Evolutionary conservation across 2,329 filamentous ascomycete species (phyloP).

Genomic region (Knufia fluminis): DNA sequence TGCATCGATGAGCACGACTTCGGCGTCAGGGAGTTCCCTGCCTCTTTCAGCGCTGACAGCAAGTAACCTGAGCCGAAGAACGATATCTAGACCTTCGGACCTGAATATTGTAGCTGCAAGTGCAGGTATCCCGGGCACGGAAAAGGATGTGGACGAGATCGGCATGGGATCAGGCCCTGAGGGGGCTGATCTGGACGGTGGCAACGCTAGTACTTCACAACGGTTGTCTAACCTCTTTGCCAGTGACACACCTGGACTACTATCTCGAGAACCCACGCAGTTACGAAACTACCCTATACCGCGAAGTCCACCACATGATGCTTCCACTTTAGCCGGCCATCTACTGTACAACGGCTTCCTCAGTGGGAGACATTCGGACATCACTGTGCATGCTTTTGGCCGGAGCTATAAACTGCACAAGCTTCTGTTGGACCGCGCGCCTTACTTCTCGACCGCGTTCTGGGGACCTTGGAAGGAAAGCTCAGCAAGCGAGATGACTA

Average conservation of each 20-base stretch:
- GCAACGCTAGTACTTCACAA: conserved; percentile 21
- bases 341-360: conserved; percentile 45
- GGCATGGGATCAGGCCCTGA: conserved; percentile 13
- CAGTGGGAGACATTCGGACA: conserved; percentile 45
- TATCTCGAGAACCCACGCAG: conserved; percentile 25
- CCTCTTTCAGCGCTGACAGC: conserved; percentile 24
- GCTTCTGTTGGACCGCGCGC: conserved; percentile 46
- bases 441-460: conserved; percentile 47
- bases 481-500: conserved; percentile 41
- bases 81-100: conserved; percentile 12
- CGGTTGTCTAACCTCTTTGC: conserved; percentile 26
- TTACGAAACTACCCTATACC: conserved; percentile 20
- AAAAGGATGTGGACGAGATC: conserved; percentile 29
- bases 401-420: conserved; percentile 45
- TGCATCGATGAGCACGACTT: conserved; percentile 27
- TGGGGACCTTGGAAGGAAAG: conserved; percentile 50
- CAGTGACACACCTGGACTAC: conserved; percentile 17
- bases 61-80: conserved; percentile 16
- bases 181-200: conserved; percentile 12
- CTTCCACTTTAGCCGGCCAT: conserved; percentile 40
- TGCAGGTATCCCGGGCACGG: conserved; percentile 13
- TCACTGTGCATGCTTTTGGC: conserved; percentile 45
- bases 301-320: conserved; percentile 24
- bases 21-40: conserved; percentile 22
- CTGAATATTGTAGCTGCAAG: conserved; percentile 8